Evolutionary conservation across 2,329 filamentous ascomycete species (phyloP).

Genomic region (Phialocephala subalpina): DNA sequence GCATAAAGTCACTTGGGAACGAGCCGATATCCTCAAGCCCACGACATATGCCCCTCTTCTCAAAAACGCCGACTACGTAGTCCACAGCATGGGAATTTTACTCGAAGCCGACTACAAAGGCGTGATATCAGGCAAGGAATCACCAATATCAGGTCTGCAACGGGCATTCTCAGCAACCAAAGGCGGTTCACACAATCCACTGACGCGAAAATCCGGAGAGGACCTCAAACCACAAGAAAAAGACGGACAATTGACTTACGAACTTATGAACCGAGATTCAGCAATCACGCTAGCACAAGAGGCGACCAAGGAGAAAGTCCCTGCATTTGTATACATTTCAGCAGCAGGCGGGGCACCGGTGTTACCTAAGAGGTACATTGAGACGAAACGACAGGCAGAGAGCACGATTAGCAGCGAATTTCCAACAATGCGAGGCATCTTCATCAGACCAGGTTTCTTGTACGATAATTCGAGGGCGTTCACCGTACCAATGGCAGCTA

Average conservation of each 20-base stretch:
- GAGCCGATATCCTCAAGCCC: slow-evolving; percentile 86
- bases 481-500: slow-evolving; percentile 84
- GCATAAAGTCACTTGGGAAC: slow-evolving; percentile 83
- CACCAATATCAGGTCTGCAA: slow-evolving; percentile 78
- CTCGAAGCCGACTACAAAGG: slow-evolving; percentile 98
- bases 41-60: slow-evolving; percentile 80
- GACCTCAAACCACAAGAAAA: slow-evolving; percentile 71
- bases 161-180: slow-evolving; percentile 78
- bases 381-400: slow-evolving; percentile 92
- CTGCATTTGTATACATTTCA: slow-evolving; percentile 86
- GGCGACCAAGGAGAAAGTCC: slow-evolving; percentile 68
- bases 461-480: slow-evolving; percentile 85
- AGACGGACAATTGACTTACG: slow-evolving; percentile 87
- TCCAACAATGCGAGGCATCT: slow-evolving; percentile 78
- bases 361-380: slow-evolving; percentile 85
- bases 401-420: slow-evolving; percentile 75
- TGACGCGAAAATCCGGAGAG: slow-evolving; percentile 66
- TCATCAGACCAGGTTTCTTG: slow-evolving; percentile 86
- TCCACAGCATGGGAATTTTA: slow-evolving; percentile 95
- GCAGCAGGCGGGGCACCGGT: slow-evolving; percentile 87
- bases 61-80: slow-evolving; percentile 80
- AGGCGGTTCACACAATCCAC: slow-evolving; percentile 71
- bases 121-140: slow-evolving; percentile 83
- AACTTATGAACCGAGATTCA: slow-evolving; percentile 94
- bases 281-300: slow-evolving; percentile 86